phyloP scores from a whole-genome alignment of 805 yeast species.

The Schwanniomyces occidentalis region DNA sequence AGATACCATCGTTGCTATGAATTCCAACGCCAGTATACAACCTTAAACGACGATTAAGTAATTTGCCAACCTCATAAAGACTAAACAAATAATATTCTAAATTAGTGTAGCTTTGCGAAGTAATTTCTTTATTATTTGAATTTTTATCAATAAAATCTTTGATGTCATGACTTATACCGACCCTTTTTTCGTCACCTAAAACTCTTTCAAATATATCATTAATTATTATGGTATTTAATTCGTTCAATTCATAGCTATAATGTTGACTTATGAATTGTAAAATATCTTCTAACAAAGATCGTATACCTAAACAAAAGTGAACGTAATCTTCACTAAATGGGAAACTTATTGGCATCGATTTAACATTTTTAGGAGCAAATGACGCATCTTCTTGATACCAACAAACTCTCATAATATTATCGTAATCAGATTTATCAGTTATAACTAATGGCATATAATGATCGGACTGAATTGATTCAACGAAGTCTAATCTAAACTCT shows the following conservation, averaged over 20 bases:
- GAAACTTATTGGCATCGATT: slow-evolving; percentile 57
- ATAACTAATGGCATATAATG: slow-evolving; percentile 87
- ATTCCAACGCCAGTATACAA: slow-evolving; percentile 41
- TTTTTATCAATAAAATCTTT: slow-evolving; percentile 61
- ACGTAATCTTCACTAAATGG: slow-evolving; percentile 92
- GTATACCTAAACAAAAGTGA: slow-evolving; percentile 74
- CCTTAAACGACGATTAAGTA: slow-evolving; percentile 37
- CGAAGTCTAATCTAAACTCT: slow-evolving; percentile 62
- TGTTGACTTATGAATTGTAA: slow-evolving; percentile 64
- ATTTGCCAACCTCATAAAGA: slow-evolving; percentile 63
- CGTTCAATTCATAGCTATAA: slow-evolving; percentile 62
- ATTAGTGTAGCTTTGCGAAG: slow-evolving; percentile 85
- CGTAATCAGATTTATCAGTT: slow-evolving; percentile 57
- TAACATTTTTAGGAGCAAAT: slow-evolving; percentile 43
- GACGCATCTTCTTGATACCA: slow-evolving; percentile 64
- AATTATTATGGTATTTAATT: slow-evolving; percentile 56
- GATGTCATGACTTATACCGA: slow-evolving; percentile 59
- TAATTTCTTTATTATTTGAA: slow-evolving; percentile 81
- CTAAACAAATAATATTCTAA: slow-evolving; percentile 83
- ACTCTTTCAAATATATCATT: slow-evolving; percentile 65
- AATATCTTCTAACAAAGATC: slow-evolving; percentile 63
- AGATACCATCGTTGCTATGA: slow-evolving; percentile 38
- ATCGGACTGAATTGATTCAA: slow-evolving; percentile 66
- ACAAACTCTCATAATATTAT: slow-evolving; percentile 60
- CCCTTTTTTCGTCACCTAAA: slow-evolving; percentile 47